Conservation (phyloP, 805 yeast genomes). For the Cyberlindnera amylophila region DNA sequence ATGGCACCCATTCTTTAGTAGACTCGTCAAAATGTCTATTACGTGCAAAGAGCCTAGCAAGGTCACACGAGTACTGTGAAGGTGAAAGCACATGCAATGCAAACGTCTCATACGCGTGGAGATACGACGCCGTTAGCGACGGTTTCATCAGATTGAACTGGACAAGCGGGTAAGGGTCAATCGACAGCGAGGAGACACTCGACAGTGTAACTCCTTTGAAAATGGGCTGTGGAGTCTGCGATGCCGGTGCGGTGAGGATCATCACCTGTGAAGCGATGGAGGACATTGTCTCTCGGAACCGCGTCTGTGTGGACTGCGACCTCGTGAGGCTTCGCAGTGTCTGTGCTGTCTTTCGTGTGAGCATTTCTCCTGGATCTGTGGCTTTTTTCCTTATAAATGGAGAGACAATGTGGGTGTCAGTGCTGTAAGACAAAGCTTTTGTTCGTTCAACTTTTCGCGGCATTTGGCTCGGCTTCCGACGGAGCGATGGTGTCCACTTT, state of each 20-base stretch:
- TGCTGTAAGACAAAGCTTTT: no score
- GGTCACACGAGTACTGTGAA: constrained; percentile 42
- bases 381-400: no score
- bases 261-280: constrained; percentile 50
- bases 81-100: constrained; percentile 80
- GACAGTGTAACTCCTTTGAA: constrained; percentile 80
- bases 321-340: constrained; percentile 1
- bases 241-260: constrained; percentile 51
- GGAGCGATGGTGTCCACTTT: no score
- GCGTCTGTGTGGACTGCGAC: constrained; percentile 10
- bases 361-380: no score
- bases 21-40: constrained; percentile 36
- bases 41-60: constrained; percentile 67
- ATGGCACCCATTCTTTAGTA: constrained; percentile 23
- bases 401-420: no score
- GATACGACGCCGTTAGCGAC: constrained; percentile 66
- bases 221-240: constrained; percentile 17
- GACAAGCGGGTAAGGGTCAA: constrained; percentile 70
- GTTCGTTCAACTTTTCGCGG: no score
- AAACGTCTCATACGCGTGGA: constrained; percentile 55
- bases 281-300: constrained; percentile 39
- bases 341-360: no score
- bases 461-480: no score
- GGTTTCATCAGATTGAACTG: constrained; percentile 88
- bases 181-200: constrained; percentile 78